Conservation (phyloP, 345 rosid species). For the Rubroshorea leprosula region DNA sequence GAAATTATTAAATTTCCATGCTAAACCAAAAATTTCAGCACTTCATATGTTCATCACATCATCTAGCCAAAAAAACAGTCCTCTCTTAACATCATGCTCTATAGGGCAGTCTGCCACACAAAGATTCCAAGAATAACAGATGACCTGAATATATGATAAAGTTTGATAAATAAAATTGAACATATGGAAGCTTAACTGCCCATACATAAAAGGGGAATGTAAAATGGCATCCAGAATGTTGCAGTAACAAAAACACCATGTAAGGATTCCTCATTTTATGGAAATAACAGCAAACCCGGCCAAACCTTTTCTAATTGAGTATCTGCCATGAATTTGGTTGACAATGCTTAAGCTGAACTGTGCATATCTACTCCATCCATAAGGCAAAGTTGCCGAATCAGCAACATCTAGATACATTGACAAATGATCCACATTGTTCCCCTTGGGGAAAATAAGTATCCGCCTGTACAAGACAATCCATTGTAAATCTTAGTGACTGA, state of each 20-base stretch:
- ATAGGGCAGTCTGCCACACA: no score
- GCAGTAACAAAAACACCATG: not conserved
- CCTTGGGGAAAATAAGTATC: constrained; percentile 80
- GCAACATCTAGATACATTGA: constrained; percentile 98
- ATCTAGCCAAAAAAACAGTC: not conserved
- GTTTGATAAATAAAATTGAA: not conserved
- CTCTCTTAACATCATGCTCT: no score
- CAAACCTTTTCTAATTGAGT: constrained; percentile 77
- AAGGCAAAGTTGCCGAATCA: constrained; percentile 62
- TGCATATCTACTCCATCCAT: constrained; percentile 95
- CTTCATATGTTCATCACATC: no score
- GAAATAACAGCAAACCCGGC: not conserved
- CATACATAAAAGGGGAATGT: not conserved
- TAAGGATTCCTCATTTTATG: not conserved
- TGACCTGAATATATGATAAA: not conserved
- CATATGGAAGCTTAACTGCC: not conserved
- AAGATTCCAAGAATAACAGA: not conserved
- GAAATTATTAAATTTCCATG: not conserved
- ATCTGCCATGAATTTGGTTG: constrained; percentile 64
- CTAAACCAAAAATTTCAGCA: not conserved
- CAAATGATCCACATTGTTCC: constrained; percentile 93
- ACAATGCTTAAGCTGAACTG: constrained; percentile 80
- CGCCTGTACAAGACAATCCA: constrained; percentile 48
- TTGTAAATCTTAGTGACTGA: not conserved
- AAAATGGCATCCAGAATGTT: not conserved